phyloP scores from a whole-genome alignment of 164 flowering plant genomes.

The Warburgia ugandensis region DNA sequence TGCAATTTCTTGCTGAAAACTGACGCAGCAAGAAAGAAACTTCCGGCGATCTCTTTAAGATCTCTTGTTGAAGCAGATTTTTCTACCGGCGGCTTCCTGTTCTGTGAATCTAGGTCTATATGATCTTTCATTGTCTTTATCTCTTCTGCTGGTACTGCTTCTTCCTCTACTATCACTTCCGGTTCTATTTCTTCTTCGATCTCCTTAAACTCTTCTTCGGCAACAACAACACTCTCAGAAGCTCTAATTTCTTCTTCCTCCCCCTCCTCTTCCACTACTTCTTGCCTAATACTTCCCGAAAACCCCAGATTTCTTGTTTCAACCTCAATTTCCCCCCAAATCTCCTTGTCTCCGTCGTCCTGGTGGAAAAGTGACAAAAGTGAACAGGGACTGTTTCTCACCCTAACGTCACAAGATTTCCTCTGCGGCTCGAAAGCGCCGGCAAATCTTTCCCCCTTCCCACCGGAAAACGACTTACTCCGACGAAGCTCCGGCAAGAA shows the following conservation, averaged over 20 bases:
- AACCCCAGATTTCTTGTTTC: constrained; percentile 26
- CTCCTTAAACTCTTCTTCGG: too few relatives aligned
- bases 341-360: constrained; percentile 37
- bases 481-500: constrained; percentile 73
- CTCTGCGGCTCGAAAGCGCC: constrained; percentile 71
- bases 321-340: constrained; percentile 20
- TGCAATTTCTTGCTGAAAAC: constrained; percentile 76
- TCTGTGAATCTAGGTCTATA: constrained; percentile 65
- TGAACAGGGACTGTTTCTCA: constrained; percentile 47
- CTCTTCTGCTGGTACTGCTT: constrained; percentile 31
- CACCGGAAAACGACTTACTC: constrained; percentile 62
- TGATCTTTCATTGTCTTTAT: constrained; percentile 83
- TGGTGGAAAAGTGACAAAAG: constrained; percentile 44
- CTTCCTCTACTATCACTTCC: constrained; percentile 8
- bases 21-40: constrained; percentile 72
- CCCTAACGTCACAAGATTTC: constrained; percentile 81
- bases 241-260: constrained; percentile 11
- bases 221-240: not conserved
- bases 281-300: constrained; percentile 15
- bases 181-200: too few relatives aligned
- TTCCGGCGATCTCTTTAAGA: constrained; percentile 64
- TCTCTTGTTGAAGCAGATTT: constrained; percentile 23
- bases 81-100: constrained; percentile 30
- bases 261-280: constrained; percentile 21
- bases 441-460: constrained; percentile 48